A percentile compares a stretch with the other conserved stretches of the same genome.
Evolutionary conservation across 345 rosid genomes (phyloP).

Genomic region (Gynandropsis gynandra): DNA sequence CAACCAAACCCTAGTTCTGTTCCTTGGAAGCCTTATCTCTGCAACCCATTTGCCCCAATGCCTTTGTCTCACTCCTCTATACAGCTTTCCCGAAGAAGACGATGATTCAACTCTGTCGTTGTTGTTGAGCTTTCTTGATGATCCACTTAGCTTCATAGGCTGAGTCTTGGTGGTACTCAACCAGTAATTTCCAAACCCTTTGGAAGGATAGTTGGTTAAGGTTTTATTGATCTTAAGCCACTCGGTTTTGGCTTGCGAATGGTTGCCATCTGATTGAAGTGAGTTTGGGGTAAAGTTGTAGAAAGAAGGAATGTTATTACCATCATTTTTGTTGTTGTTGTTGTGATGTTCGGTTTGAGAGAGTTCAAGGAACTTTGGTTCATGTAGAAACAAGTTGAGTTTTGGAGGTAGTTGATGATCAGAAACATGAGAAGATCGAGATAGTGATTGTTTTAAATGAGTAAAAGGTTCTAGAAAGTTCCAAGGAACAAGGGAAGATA

Average conservation of each 20-base stretch:
- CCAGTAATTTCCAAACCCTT: constrained; percentile 45
- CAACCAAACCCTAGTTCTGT: constrained; percentile 92
- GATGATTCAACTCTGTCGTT: constrained; percentile 20
- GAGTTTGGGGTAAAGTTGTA: constrained; percentile 16
- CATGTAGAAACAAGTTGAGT: constrained; percentile 50
- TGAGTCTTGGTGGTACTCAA: constrained; percentile 55
- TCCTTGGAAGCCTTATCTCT: constrained; percentile 85
- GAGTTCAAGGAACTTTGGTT: constrained; percentile 32
- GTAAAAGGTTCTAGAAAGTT: constrained; percentile 23
- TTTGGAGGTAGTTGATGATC: constrained; percentile 35
- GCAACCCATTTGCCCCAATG: constrained; percentile 99
- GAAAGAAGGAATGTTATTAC: not conserved
- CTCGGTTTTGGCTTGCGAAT: constrained; percentile 23
- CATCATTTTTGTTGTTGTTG: not conserved
- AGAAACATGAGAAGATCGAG: constrained; percentile 18
- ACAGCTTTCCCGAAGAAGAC: constrained; percentile 60
- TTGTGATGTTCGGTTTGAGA: constrained; percentile 13
- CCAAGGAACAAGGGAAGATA: constrained; percentile 18
- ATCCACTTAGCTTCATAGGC: constrained; percentile 41
- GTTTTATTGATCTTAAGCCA: constrained; percentile 43
- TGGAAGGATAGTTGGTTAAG: constrained; percentile 27
- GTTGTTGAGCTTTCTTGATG: constrained; percentile 16
- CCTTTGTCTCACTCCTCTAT: constrained; percentile 89
- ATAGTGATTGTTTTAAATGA: not conserved
- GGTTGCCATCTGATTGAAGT: constrained; percentile 15